These are phyloP conservation scores for Candida pini DNA, from an alignment of 805 yeast species.

Conservation along the genomic window DNA sequence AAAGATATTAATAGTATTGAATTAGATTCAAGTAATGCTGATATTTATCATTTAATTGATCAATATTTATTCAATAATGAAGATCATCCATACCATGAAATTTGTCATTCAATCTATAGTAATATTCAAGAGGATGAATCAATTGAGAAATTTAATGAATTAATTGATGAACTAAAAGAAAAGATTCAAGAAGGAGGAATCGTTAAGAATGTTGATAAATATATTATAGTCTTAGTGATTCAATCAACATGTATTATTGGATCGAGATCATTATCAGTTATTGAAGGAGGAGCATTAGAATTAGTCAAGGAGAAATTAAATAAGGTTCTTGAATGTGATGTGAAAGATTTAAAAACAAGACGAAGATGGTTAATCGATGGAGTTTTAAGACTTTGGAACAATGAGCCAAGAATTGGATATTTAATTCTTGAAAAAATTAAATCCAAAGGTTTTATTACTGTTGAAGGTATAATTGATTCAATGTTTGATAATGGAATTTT, in stretches of 20 bases:
- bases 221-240: slow-evolving; percentile 55
- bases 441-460: slow-evolving; percentile 37
- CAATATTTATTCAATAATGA: slow-evolving; percentile 30
- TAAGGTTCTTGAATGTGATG: slow-evolving; percentile 17
- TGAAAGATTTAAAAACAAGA: slow-evolving; percentile 12
- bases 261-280: slow-evolving; percentile 79
- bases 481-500: slow-evolving; percentile 32
- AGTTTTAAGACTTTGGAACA: slow-evolving; percentile 59
- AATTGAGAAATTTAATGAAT: slow-evolving; percentile 24
- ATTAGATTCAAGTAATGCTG: slow-evolving; percentile 23
- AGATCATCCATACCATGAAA: slow-evolving; percentile 28
- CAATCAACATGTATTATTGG: slow-evolving; percentile 80
- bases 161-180: slow-evolving; percentile 19
- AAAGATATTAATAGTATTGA: slow-evolving; percentile 14
- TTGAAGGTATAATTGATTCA: slow-evolving; percentile 37
- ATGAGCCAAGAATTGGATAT: slow-evolving; percentile 59
- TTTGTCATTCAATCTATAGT: slow-evolving; percentile 28
- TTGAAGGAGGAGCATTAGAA: slow-evolving; percentile 42
- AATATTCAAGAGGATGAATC: slow-evolving; percentile 28
- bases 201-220: slow-evolving; percentile 27
- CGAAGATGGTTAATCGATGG: slow-evolving; percentile 46
- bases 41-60: slow-evolving; percentile 25
- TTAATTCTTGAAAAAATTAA: slow-evolving; percentile 50
- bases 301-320: slow-evolving; percentile 24
- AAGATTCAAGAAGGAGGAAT: slow-evolving; percentile 10